A percentile compares a stretch with the other conserved stretches of the same genome.
Conservation (phyloP, 495 filamentous ascomycete genomes). For the Chlorociboria aeruginascens region DNA sequence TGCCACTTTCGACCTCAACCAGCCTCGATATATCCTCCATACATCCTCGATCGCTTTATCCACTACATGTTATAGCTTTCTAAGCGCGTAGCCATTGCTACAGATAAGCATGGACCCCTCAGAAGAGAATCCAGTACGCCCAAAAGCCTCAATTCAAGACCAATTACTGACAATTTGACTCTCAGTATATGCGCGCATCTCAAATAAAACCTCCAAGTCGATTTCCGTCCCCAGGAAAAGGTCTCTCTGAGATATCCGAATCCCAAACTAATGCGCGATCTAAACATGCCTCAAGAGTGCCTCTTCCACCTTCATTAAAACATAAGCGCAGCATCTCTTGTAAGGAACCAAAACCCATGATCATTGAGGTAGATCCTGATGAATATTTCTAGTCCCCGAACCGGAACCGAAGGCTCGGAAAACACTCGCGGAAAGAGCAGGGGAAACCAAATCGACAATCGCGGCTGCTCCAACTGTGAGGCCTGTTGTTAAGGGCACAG, state of each 20-base stretch:
- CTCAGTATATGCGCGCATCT: slow-evolving; percentile 14
- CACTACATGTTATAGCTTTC: slow-evolving; percentile 10
- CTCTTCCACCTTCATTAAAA: slow-evolving; percentile 29
- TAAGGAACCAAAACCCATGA: neutral
- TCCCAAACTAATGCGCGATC: slow-evolving; percentile 60
- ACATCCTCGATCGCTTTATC: neutral
- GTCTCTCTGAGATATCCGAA: slow-evolving; percentile 44
- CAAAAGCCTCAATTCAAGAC: neutral
- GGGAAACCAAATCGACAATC: slow-evolving; percentile 28
- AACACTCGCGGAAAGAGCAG: slow-evolving; percentile 44
- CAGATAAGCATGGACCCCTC: slow-evolving; percentile 12
- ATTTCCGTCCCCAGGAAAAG: slow-evolving; percentile 22
- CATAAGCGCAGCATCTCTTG: slow-evolving; percentile 20
- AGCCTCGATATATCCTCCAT: neutral
- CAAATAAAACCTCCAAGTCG: slow-evolving; percentile 21
- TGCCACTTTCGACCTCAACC: no score
- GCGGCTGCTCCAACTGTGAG: slow-evolving; percentile 27
- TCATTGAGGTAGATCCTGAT: neutral
- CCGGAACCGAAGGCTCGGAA: slow-evolving; percentile 45
- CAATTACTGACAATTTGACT: slow-evolving; percentile 2
- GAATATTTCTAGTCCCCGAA: slow-evolving; percentile 16
- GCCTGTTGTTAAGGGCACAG: slow-evolving; percentile 25
- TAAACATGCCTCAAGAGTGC: slow-evolving; percentile 31
- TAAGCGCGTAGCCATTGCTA: slow-evolving; percentile 13
- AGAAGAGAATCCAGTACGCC: slow-evolving; percentile 16